Conservation (phyloP, 73 alveolate genomes). For the Paraurostyla sp. region DNA sequence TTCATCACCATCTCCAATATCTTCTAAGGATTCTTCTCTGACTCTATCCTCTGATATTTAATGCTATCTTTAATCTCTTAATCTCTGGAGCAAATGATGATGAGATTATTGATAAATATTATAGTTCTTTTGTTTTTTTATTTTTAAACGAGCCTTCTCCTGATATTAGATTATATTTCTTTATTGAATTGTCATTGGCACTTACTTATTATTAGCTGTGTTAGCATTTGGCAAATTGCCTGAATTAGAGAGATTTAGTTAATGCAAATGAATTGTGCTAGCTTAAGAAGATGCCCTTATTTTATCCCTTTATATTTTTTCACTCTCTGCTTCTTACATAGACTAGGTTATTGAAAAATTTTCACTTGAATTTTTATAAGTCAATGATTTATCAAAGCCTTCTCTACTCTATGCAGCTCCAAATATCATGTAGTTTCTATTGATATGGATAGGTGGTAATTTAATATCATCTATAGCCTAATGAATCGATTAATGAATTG, state of each 20-base stretch:
- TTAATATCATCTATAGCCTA: not conserved
- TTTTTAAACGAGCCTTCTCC: not conserved
- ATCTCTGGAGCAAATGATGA: conserved; percentile 12
- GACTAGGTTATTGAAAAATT: conserved; percentile 39
- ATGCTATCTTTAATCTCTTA: not conserved
- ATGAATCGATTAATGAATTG: conserved; percentile 16
- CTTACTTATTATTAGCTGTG: no score
- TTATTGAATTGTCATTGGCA: not conserved
- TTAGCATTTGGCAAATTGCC: no score
- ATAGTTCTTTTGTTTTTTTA: not conserved
- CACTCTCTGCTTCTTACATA: conserved; percentile 19
- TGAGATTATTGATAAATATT: conserved; percentile 35
- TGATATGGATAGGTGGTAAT: not conserved
- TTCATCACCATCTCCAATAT: not conserved
- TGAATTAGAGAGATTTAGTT: not conserved
- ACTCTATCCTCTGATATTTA: conserved; percentile 25
- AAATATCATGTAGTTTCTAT: conserved; percentile 43
- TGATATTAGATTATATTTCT: not conserved
- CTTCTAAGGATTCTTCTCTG: conserved; percentile 37
- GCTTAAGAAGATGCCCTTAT: not conserved
- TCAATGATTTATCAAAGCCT: conserved; percentile 12
- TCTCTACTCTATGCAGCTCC: not conserved
- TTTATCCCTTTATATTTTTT: not conserved
- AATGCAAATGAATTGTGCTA: not conserved
- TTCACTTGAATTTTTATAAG: conserved; percentile 22